phyloP scores from a whole-genome alignment of 768 basidiomycete species.

The Tulasnella sp. region DNA sequence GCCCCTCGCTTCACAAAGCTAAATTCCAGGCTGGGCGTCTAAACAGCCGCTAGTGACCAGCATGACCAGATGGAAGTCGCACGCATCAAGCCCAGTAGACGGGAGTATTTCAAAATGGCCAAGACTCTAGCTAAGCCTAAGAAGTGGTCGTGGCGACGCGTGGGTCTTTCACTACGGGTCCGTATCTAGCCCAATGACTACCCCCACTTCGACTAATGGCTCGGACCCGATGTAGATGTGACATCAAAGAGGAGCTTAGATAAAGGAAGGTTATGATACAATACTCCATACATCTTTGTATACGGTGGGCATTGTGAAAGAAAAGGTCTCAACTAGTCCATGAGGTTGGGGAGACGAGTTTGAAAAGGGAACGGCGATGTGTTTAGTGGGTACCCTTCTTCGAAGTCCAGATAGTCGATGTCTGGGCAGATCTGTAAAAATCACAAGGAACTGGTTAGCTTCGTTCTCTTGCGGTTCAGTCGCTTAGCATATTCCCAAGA shows the following conservation, averaged over 20 bases:
- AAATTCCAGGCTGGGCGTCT: not conserved
- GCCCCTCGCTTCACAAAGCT: not conserved
- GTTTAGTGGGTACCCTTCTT: not conserved
- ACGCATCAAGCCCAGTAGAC: not conserved
- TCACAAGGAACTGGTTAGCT: not conserved
- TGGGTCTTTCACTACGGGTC: not conserved
- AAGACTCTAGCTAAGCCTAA: not conserved
- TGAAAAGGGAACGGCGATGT: not conserved
- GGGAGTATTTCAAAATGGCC: not conserved
- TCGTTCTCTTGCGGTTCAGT: too few relatives aligned
- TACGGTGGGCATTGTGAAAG: not conserved
- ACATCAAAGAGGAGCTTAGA: not conserved
- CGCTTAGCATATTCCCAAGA: too few relatives aligned
- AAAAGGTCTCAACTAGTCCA: not conserved
- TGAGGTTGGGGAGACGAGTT: not conserved
- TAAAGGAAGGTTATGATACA: not conserved
- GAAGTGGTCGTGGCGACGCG: not conserved
- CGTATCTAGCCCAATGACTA: not conserved
- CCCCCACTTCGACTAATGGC: not conserved
- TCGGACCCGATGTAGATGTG: not conserved
- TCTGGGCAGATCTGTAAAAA: not conserved
- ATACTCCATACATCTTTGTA: not conserved
- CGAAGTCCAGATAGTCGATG: conserved; percentile 25
- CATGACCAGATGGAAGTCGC: not conserved
- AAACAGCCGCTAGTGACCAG: not conserved